Base-by-base conservation (phyloP, 495 filamentous ascomycete genomes). In the Daldinia vernicosa region DNA sequence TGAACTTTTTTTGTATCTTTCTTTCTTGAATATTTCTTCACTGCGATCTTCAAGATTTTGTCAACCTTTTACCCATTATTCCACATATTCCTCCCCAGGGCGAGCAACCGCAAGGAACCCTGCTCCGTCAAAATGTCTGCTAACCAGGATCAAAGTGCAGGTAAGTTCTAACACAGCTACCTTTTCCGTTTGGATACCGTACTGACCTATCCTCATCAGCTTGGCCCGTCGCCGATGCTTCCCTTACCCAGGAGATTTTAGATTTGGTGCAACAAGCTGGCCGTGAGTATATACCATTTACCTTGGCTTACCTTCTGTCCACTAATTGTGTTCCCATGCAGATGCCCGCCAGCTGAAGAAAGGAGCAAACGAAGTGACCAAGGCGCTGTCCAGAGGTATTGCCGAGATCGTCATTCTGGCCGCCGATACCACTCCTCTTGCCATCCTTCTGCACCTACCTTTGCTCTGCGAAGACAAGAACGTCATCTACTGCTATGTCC, bases 381-480 rank as follows among this genome's bases (percentile, higher is more conserved):
- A 77, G 57, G 86, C 77, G 40, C 69, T 81, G 71, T 68, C 54
- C 63, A 64, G 68, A 45, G 95, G 95, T 80, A 92, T 92, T 70
- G 86, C 89, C 73, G 95, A 98, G 80, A 85, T 99, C 60, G 87
- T 97, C 73, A 86, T 97, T 67, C 87, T 97, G 45, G 94, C 95
- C 50, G 94, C 93, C 51, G 95, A 98, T 76, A 93, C 92, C 55
- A 82, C 87, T 37, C 93, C 93, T 26, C 84, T 97, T n/a, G 90
- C 91, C 54, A 97, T 98, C 69, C 86, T 98, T 54, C 88, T 99
- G 24, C 95, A 98, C 81, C 84, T 99, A 6, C 95, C 95, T 14
- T 88, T 98, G 2, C 88, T 97, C 22, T 90, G 87, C 72, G 93
- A 95, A 76, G 92, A 93, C 82, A 94, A 93, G 83, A 92, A 88